These are phyloP conservation scores for Xanthoconium stramineum DNA, from an alignment of 768 basidiomycete genomes.

Conservation along the genomic window DNA sequence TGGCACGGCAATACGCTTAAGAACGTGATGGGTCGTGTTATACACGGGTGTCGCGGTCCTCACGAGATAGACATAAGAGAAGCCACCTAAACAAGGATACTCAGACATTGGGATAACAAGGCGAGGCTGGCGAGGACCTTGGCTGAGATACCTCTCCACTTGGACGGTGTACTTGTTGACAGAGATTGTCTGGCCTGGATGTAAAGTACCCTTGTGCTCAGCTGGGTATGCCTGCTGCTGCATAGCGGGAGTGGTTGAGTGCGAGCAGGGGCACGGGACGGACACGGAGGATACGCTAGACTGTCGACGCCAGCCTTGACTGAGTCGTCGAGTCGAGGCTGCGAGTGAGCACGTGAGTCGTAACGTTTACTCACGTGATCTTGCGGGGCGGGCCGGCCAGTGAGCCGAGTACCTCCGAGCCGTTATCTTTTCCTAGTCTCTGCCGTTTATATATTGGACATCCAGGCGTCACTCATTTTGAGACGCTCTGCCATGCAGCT, in stretches of 20 bases:
- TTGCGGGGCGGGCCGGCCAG: background rate
- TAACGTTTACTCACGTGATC: conserved; percentile 3
- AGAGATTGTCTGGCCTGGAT: conserved; percentile 81
- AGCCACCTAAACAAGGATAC: conserved; percentile 66
- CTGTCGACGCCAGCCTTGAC: background rate
- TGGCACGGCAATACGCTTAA: conserved; percentile 93
- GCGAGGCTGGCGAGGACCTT: conserved; percentile 54
- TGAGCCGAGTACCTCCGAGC: background rate
- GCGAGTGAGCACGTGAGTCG: conserved; percentile 14
- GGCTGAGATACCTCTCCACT: conserved; percentile 92
- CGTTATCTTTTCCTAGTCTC: background rate
- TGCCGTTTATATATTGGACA: background rate
- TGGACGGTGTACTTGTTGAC: conserved; percentile 89
- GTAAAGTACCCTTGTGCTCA: conserved; percentile 62
- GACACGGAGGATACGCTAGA: conserved; percentile 1
- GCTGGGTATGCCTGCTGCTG: conserved; percentile 43
- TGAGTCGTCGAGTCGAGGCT: background rate
- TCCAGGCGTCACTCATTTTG: conserved; percentile 3
- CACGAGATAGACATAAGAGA: conserved; percentile 97
- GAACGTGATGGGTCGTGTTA: conserved; percentile 91
- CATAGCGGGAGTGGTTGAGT: conserved; percentile 18
- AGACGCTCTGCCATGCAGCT: conserved; percentile 9
- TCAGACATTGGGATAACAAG: conserved; percentile 9
- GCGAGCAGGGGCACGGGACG: conserved; percentile 5
- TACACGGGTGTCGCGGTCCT: conserved; percentile 81